Conservation (phyloP, 176 grass and related monocot species). For the maize (Zea mays) region Zm-B73-REFERENCE-NAM-5.0 NC_050098.1:162255501-162256000, state of each 20-base stretch:
- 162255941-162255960: conserved; percentile 6
- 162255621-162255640: background rate
- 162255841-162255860: conserved; percentile 82
- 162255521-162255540: conserved; percentile 7
- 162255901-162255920: conserved; percentile 51
- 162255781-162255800: conserved; percentile 83
- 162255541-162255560: background rate
- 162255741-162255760: conserved; percentile 43
- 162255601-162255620: conserved; percentile 6
- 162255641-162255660: background rate
- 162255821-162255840: conserved; percentile 81
- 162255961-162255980: conserved; percentile 7
- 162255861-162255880: conserved; percentile 96
- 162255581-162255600: background rate
- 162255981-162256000: background rate
- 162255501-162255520: background rate
- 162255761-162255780: conserved; percentile 74
- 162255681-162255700: background rate
- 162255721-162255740: background rate
- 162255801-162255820: conserved; percentile 95
- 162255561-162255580: background rate
- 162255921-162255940: conserved; percentile 17
- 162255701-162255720: background rate
- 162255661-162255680: background rate
- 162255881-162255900: conserved; percentile 67